Evolutionary conservation across 495 filamentous ascomycete species (phyloP).

Genomic region (Neurospora sp.): DNA sequence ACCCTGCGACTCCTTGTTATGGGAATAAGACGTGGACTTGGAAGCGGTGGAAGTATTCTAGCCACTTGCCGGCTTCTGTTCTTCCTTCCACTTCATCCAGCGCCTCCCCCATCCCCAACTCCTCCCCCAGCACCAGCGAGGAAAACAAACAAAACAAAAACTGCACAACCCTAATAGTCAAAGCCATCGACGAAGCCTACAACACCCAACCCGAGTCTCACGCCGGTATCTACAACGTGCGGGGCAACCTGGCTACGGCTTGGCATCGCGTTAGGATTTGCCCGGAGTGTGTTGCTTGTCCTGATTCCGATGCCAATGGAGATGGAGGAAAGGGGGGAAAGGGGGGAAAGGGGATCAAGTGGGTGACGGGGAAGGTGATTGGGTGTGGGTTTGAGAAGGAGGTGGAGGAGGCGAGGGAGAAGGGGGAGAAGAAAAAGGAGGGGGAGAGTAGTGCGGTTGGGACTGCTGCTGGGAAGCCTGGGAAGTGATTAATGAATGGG

Average conservation of each 20-base stretch:
- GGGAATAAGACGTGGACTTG: conserved; percentile 44
- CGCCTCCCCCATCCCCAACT: not conserved
- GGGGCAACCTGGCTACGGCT: conserved; percentile 45
- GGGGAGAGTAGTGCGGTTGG: no score
- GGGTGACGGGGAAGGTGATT: conserved; percentile 6
- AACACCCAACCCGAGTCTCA: conserved; percentile 47
- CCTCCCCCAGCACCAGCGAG: not conserved
- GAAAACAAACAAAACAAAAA: not conserved
- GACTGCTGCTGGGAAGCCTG: no score
- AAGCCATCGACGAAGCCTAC: conserved; percentile 48
- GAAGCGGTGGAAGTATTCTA: conserved; percentile 40
- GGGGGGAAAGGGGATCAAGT: not conserved
- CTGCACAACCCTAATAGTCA: conserved; percentile 41
- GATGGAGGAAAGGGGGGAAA: no score
- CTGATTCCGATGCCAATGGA: no score
- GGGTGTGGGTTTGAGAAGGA: not conserved
- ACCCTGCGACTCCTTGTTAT: conserved; percentile 13
- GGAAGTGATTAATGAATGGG: no score
- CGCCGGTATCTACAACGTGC: conserved; percentile 41
- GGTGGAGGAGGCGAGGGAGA: not conserved
- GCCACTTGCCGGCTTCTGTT: conserved; percentile 8
- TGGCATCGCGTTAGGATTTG: conserved; percentile 42
- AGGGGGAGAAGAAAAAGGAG: no score
- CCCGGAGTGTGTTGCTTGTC: conserved; percentile 9
- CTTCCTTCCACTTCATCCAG: not conserved